Evolutionary conservation across 2,329 filamentous ascomycete species (phyloP).

Genomic region (Sclerotinia sclerotiorum): DNA sequence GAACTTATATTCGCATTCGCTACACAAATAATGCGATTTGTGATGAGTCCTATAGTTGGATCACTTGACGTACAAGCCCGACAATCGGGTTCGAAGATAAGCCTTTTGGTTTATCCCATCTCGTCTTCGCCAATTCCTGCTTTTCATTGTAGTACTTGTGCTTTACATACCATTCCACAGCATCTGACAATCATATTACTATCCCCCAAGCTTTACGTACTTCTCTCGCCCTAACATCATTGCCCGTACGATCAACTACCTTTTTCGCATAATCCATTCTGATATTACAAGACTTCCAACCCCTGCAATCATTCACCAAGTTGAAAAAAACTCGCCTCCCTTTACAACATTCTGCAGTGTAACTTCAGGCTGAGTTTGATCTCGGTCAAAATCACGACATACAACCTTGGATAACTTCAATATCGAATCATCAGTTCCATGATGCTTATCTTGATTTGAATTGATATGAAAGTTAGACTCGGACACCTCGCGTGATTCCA

Average conservation of each 20-base stretch:
- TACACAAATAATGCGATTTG: background rate
- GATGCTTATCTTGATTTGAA: background rate
- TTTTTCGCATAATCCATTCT: no score
- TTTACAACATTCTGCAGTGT: background rate
- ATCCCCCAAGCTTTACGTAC: background rate
- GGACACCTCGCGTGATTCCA: background rate
- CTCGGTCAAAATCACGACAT: background rate
- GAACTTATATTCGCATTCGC: background rate
- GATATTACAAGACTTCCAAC: no score
- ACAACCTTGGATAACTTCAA: background rate
- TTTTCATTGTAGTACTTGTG: background rate
- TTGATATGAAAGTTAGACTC: background rate
- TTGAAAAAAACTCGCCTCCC: no score
- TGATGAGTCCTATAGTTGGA: background rate
- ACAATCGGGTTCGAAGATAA: background rate
- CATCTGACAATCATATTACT: background rate
- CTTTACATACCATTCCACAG: background rate
- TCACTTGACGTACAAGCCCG: background rate
- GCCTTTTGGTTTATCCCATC: background rate
- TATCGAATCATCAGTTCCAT: background rate
- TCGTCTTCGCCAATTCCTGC: no score
- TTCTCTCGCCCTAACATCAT: no score
- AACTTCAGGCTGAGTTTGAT: background rate
- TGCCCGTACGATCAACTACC: no score
- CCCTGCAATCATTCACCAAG: background rate